phyloP scores from a whole-genome alignment of 306 rosid genomes.

The Pyrus communis region DNA sequence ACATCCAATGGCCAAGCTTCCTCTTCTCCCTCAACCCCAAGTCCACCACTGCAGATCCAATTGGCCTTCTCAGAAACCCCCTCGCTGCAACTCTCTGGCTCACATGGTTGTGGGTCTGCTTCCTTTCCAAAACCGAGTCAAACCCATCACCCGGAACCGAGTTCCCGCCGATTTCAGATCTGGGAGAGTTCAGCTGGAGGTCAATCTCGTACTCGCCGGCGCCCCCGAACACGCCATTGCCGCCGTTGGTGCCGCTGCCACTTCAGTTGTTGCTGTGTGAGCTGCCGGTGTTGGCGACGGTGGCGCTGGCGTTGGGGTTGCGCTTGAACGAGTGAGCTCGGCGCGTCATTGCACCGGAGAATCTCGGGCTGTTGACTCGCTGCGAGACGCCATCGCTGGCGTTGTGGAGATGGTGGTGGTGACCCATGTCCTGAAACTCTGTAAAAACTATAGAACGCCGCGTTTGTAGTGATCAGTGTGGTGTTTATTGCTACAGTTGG shows the following conservation, averaged over 20 bases:
- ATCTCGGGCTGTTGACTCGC: constrained; percentile 85
- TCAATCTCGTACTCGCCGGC: constrained; percentile 50
- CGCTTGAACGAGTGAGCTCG: constrained; percentile 97
- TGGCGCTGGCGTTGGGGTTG: constrained; percentile 9
- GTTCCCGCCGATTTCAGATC: constrained; percentile 47
- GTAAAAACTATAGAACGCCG: background rate
- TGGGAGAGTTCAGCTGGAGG: constrained; percentile 58
- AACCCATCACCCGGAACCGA: constrained; percentile 31
- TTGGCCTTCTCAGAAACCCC: constrained; percentile 42
- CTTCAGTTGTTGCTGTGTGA: constrained; percentile 1
- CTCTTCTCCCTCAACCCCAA: constrained; percentile 65
- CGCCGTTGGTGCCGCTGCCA: background rate
- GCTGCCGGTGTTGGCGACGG: background rate
- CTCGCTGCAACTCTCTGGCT: constrained; percentile 41
- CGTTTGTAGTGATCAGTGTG: background rate
- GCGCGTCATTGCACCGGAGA: constrained; percentile 91
- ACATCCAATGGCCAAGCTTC: constrained; percentile 87
- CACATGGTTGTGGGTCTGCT: constrained; percentile 37
- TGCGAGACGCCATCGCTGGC: constrained; percentile 74
- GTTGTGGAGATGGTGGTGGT: constrained; percentile 47
- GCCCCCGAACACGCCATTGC: constrained; percentile 3
- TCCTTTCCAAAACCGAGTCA: constrained; percentile 45
- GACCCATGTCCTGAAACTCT: constrained; percentile 34
- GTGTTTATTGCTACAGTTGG: background rate
- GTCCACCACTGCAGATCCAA: constrained; percentile 54